phyloP scores from a whole-genome alignment of 768 basidiomycete species.

The Tylopilus felleus region DNA sequence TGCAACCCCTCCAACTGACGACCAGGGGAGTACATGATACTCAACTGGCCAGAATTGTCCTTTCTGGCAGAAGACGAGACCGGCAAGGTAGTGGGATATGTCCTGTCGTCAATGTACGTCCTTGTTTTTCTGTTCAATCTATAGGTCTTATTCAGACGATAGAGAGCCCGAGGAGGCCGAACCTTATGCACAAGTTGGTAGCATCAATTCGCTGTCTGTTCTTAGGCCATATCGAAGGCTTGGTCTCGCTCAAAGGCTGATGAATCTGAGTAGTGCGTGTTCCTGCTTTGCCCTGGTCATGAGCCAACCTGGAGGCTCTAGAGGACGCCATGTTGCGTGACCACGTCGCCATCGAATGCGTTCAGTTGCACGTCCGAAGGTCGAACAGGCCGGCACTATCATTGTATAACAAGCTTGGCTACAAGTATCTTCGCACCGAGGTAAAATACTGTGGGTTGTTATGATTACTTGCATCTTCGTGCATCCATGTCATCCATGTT shows the following conservation, averaged over 20 bases:
- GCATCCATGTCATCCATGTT: not conserved
- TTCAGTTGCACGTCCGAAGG: conserved; percentile 30
- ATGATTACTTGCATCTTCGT: not conserved
- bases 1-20: conserved; percentile 3
- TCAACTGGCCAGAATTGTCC: conserved; percentile 52
- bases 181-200: conserved; percentile 15
- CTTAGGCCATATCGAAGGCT: conserved; percentile 29
- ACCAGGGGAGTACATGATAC: conserved; percentile 44
- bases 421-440: conserved; percentile 11
- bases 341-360: conserved; percentile 10
- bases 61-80: conserved; percentile 50
- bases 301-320: conserved; percentile 8
- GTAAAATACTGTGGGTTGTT: conserved; percentile 25
- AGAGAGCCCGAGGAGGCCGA: conserved; percentile 25
- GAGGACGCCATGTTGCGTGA: conserved; percentile 26
- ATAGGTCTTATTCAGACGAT: conserved; percentile 2
- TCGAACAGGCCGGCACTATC: conserved; percentile 25
- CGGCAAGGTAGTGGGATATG: conserved; percentile 53
- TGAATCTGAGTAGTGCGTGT: conserved; percentile 26
- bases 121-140: not conserved
- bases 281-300: not conserved
- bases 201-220: conserved; percentile 30
- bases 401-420: conserved; percentile 28
- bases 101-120: conserved; percentile 52
- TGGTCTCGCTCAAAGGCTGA: conserved; percentile 27